Base-by-base conservation (phyloP, 345 rosid genomes). In the Pistacia atlantica region DNA sequence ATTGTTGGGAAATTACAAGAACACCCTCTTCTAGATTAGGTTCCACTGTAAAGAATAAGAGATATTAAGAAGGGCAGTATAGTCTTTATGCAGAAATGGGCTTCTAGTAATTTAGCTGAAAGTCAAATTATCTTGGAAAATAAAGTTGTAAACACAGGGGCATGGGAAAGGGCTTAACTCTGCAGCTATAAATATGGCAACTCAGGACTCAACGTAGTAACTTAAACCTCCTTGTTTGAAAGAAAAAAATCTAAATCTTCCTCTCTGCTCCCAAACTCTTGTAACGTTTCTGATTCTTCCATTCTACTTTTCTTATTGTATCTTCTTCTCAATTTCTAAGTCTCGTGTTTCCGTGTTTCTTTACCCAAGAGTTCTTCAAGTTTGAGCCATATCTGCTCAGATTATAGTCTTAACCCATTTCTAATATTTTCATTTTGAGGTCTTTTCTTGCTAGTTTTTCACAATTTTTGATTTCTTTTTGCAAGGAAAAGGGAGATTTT, bases 181-280 rank as follows among this genome's bases (percentile, higher is more conserved):
- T 74, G 56, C 83, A 10, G 82, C 88, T 87, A 89, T 87, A 89
- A 85, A 80, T 87, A 80, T 57, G 18, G 70, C 68, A 74, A 48
- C 60, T 42, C 8, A 13, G 73, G 4, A 9, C 74, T 55, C 56
- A 55, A 20, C 51, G 2, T 51, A 25, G 28, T 54, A 49, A 68
- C 38, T 58, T 57, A 2, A 38, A n/a, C 42, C 71, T 3, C 14
- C 31, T 18, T 33, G 35, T 28, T 46, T 13, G 11, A 4, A n/a
- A 33, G 51, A 25, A 11, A 42, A 64, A 59, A 37, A 55, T 62
- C 71, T n/a, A 4, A 4, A 35, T 28, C 11, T 13, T 8, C 69
- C 66, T 62, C 75, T 75, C 52, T 52, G 3, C 57, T 54, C 4
- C 31, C 31, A 55, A 42, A 25, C 12, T 54, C 28, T 13, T 65